A percentile compares a stretch with the other conserved stretches of the same genome.
Evolutionary conservation across 495 filamentous ascomycete genomes (phyloP).

Genomic region (Xylaria scruposa): DNA sequence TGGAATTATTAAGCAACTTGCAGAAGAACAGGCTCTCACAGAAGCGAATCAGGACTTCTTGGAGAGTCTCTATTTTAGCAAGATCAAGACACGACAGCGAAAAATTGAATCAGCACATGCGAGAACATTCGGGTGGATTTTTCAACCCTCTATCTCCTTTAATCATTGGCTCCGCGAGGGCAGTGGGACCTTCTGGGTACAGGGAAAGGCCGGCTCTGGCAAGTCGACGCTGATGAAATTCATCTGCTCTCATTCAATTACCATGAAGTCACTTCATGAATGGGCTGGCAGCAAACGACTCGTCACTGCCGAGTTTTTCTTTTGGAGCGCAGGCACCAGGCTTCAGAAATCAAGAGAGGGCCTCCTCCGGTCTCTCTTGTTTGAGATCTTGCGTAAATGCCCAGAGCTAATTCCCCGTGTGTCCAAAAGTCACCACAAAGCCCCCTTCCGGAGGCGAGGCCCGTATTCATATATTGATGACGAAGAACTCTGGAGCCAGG

Average conservation of each 20-base stretch:
- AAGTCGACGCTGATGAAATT: conserved; percentile 42
- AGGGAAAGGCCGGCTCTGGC: conserved; percentile 37
- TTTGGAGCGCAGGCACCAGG: conserved; percentile 49
- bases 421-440: background rate
- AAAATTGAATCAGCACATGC: conserved; percentile 23
- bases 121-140: conserved; percentile 29
- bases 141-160: conserved; percentile 9
- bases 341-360: conserved; percentile 53
- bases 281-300: conserved; percentile 39
- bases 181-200: conserved; percentile 33
- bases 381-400: conserved; percentile 42
- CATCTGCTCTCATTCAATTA: conserved; percentile 27
- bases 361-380: conserved; percentile 52
- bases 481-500: background rate
- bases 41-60: background rate
- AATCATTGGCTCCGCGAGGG: conserved; percentile 27
- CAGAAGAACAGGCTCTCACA: conserved; percentile 9
- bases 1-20: background rate
- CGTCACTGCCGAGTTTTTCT: conserved; percentile 48
- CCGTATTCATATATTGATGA: background rate
- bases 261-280: conserved; percentile 18
- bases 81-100: conserved; percentile 15
- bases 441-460: background rate
- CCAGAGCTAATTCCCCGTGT: conserved; percentile 23
- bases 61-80: conserved; percentile 16